Evolutionary conservation across 441 rosid genomes (phyloP).

Genomic region (Rhodomyrtus psidioides): DNA sequence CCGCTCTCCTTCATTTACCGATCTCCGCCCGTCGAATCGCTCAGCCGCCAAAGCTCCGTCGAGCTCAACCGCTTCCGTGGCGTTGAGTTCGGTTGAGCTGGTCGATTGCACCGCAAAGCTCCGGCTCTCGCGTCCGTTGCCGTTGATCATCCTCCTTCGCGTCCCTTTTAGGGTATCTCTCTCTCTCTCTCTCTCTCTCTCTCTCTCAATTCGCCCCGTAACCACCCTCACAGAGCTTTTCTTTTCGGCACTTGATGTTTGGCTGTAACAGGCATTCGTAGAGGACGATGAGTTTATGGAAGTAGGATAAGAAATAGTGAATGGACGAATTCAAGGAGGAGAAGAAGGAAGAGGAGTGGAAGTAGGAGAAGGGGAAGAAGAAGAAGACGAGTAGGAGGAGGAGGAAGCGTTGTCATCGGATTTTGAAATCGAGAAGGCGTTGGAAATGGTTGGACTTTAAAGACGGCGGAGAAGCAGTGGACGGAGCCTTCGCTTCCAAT

Average conservation of each 20-base stretch:
- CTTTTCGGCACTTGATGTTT: background rate
- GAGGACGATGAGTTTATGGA: constrained; percentile 11
- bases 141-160: background rate
- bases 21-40: background rate
- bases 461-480: constrained; percentile 10
- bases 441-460: constrained; percentile 32
- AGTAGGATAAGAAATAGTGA: background rate
- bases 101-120: background rate
- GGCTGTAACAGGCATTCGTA: background rate
- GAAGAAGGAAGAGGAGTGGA: background rate
- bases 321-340: background rate
- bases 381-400: too few relatives aligned
- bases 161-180: background rate
- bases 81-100: background rate
- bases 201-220: background rate
- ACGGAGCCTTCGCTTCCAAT: constrained; percentile 18
- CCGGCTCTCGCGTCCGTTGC: background rate
- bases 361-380: too few relatives aligned
- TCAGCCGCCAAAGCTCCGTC: too few relatives aligned
- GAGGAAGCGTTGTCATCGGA: too few relatives aligned
- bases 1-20: too few relatives aligned
- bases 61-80: background rate
- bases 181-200: background rate
- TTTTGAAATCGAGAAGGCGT: constrained; percentile 36
- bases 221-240: background rate